phyloP scores from a whole-genome alignment of 106 monocot genomes.

The Acorus gramineus region DNA sequence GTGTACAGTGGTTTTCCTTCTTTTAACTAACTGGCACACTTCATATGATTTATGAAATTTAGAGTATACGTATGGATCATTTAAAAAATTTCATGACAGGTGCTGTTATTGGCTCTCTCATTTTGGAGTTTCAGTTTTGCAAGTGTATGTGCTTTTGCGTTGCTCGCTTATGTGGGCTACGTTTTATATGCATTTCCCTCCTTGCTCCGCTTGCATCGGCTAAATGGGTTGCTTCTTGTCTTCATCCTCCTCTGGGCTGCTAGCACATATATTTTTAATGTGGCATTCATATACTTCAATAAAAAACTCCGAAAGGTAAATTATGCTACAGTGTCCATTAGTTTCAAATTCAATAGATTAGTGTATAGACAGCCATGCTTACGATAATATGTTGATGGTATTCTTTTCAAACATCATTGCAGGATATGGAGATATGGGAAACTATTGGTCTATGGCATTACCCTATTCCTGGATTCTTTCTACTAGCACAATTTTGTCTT shows the following conservation, averaged over 20 bases:
- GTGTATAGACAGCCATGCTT: no score
- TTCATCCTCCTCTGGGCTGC: conserved; percentile 96
- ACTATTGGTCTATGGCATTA: conserved; percentile 98
- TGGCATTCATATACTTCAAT: conserved; percentile 83
- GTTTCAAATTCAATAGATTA: no score
- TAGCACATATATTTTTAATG: conserved; percentile 89
- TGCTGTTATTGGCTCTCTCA: conserved; percentile 79
- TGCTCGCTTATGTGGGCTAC: conserved; percentile 88
- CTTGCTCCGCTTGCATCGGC: conserved; percentile 71
- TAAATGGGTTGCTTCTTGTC: conserved; percentile 88
- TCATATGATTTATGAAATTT: no score
- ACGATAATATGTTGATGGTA: no score
- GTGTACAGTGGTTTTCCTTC: no score
- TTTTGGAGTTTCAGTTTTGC: conserved; percentile 94
- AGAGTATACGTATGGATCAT: conserved; percentile 6
- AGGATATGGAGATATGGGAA: conserved; percentile 99
- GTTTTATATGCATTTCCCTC: conserved; percentile 88
- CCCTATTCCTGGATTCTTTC: conserved; percentile 81
- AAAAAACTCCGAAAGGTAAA: conserved; percentile 78
- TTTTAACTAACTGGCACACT: no score
- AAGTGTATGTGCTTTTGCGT: conserved; percentile 88
- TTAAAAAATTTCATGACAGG: conserved; percentile 43
- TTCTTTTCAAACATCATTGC: conserved; percentile 9
- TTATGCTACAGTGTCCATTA: no score
- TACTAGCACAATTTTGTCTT: conserved; percentile 87